Base-by-base conservation (phyloP, 257 asterid genomes). In the Marsdenia floribunda region DNA sequence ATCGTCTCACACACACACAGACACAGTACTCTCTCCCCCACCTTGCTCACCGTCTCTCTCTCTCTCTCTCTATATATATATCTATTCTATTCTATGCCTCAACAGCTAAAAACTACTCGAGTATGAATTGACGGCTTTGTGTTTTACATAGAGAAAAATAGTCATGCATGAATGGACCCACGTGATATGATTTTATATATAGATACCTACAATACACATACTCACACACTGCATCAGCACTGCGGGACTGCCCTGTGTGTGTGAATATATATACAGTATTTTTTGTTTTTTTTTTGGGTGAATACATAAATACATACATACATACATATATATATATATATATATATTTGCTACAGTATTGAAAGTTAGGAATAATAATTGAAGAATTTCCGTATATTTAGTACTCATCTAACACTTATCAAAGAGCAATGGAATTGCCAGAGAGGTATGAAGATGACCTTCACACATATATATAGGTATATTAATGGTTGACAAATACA, bases 71-170 rank as follows among this genome's bases (percentile, higher is more conserved):
- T 10, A 40, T 73, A 21, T 44, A 44, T 44, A 6, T 44, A 44
- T 44, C 10, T 19, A 2, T 65, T 26, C 33, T 22, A 5, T 5
- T 49, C 15, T 33, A n/a, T 21, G 11, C 33, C 14, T 57, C 40
- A 21, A 10, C 70, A 49, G 80, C 77, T 82, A 80, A 60, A 77
- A 60, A 35, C 71, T 76, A 64, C 57, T 85, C 64, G 78, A 80
- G 82, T 70, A 54, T 75, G 88, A 84, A 83, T 79, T 81, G 84
- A 86, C 88, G 88, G 86, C 84, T 80, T 76, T 78, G 73, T 79
- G 82, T 59, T 77, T 61, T 85, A 77, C 74, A 78, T 77, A 72
- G 82, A 71, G 82, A 40, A 38, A 71, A 44, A 21, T 67, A 61
- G 77, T 46, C 85, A 76, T 82, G 87, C 79, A 75, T 66, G 76